Percentiles rank a stretch among this genome's conserved stretches.
Conservation (phyloP, 2,329 filamentous ascomycete genomes). For the Stagonosporopsis chrysanthemi region DNA sequence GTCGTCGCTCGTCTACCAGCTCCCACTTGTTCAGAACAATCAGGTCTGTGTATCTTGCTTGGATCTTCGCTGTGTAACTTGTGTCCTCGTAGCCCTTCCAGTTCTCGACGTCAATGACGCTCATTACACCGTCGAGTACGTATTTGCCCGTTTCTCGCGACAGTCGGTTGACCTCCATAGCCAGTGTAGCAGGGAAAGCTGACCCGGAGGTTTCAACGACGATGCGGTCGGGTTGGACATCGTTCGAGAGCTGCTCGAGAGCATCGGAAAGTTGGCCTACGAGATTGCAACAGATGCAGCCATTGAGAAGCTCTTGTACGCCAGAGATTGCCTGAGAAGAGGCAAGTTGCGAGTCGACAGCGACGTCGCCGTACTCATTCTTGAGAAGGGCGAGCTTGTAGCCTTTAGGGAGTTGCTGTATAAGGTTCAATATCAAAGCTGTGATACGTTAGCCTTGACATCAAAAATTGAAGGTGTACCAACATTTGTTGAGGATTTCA, state of each 20-base stretch:
- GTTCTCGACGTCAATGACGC: conserved; percentile 92
- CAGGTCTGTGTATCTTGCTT: conserved; percentile 88
- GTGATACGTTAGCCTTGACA: neutral
- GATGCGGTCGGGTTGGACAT: conserved; percentile 77
- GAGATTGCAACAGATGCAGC: conserved; percentile 98
- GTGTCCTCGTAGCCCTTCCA: conserved; percentile 94
- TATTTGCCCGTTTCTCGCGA: conserved; percentile 74
- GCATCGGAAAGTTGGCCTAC: conserved; percentile 88
- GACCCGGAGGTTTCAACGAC: conserved; percentile 92
- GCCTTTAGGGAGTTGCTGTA: conserved; percentile 84
- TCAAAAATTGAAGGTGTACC: conserved; percentile 2
- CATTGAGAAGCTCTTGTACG: conserved; percentile 91
- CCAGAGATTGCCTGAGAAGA: conserved; percentile 82
- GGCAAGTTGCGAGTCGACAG: conserved; percentile 91
- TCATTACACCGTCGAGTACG: conserved; percentile 84
- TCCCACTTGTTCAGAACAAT: conserved; percentile 97
- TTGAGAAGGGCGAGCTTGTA: conserved; percentile 96
- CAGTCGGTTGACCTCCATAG: conserved; percentile 86
- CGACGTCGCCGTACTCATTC: conserved; percentile 96
- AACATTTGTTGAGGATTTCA: conserved; percentile 11
- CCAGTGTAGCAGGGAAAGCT: conserved; percentile 82
- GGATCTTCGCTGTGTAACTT: conserved; percentile 84
- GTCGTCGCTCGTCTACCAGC: conserved; percentile 71
- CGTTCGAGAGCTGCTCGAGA: conserved; percentile 73
- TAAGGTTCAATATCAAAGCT: conserved; percentile 86